Evolutionary conservation across 2,329 filamentous ascomycete species (phyloP).

Genomic region (Alternaria conjuncta): DNA sequence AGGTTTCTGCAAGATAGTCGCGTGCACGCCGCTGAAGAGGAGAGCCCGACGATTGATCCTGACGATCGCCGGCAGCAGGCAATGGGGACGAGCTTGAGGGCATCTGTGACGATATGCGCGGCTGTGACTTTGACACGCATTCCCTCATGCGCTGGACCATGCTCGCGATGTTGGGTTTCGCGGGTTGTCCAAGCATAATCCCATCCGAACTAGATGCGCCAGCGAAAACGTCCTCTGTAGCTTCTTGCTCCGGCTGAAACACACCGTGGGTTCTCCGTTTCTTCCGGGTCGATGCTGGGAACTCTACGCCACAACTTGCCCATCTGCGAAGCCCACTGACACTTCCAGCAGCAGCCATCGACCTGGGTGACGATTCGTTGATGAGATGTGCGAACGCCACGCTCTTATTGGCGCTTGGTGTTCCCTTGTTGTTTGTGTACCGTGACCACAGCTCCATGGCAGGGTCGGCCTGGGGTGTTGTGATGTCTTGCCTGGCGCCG

Average conservation of each 20-base stretch:
- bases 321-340: constrained; percentile 56
- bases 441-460: constrained; percentile 56
- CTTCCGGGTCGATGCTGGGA: constrained; percentile 53
- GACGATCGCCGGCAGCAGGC: constrained; percentile 42
- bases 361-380: constrained; percentile 55
- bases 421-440: constrained; percentile 51
- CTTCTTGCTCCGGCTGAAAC: constrained; percentile 38
- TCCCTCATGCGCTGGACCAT: constrained; percentile 55
- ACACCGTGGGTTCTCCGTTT: constrained; percentile 46
- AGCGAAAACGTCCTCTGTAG: constrained; percentile 37
- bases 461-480: constrained; percentile 56
- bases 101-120: constrained; percentile 28
- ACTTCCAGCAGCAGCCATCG: constrained; percentile 53
- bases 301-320: constrained; percentile 59
- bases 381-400: constrained; percentile 54
- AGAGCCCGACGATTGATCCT: constrained; percentile 29
- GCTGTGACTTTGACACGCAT: constrained; percentile 44
- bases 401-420: constrained; percentile 43
- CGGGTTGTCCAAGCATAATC: constrained; percentile 29
- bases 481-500: constrained; percentile 35
- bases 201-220: constrained; percentile 42
- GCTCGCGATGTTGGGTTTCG: constrained; percentile 38
- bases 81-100: constrained; percentile 58
- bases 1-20: constrained; percentile 15
- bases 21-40: constrained; percentile 39